phyloP scores from a whole-genome alignment of 2,329 filamentous ascomycete species.

The Periconia sp. region DNA sequence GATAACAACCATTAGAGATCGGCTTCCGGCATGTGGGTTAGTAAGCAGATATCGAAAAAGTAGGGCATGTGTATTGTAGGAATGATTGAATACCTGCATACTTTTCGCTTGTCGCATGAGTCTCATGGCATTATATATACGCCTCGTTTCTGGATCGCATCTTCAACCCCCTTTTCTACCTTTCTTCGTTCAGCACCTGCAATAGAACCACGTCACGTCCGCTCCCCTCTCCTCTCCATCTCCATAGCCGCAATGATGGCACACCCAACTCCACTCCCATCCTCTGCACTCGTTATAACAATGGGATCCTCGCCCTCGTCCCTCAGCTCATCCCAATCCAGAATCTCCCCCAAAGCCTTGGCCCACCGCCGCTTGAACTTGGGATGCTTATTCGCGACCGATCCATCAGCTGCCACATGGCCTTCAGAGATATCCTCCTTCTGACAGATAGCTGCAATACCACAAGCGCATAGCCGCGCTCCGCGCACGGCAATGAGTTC shows the following conservation, averaged over 20 bases:
- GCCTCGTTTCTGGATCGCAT: no score
- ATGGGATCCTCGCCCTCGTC: conserved; percentile 39
- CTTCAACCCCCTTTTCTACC: neutral
- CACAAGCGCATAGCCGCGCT: conserved; percentile 45
- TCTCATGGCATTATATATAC: no score
- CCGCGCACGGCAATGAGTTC: conserved; percentile 42
- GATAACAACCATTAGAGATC: no score
- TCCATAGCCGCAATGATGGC: conserved; percentile 44
- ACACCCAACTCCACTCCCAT: conserved; percentile 50
- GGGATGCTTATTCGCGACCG: conserved; percentile 50
- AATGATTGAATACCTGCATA: no score
- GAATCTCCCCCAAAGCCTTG: conserved; percentile 46
- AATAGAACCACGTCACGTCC: no score
- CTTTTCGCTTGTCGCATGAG: no score
- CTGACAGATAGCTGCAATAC: conserved; percentile 45
- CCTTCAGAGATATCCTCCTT: conserved; percentile 38
- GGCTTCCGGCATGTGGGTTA: no score
- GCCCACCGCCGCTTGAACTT: conserved; percentile 50
- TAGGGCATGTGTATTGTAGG: no score
- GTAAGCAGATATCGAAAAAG: no score
- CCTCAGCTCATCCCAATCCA: conserved; percentile 41
- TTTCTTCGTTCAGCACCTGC: neutral
- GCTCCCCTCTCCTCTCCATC: conserved; percentile 24
- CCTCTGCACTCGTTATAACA: conserved; percentile 47
- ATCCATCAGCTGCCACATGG: conserved; percentile 48